These are phyloP conservation scores for Warburgia ugandensis DNA, from an alignment of 164 flowering plant genomes.

Conservation along the genomic window DNA sequence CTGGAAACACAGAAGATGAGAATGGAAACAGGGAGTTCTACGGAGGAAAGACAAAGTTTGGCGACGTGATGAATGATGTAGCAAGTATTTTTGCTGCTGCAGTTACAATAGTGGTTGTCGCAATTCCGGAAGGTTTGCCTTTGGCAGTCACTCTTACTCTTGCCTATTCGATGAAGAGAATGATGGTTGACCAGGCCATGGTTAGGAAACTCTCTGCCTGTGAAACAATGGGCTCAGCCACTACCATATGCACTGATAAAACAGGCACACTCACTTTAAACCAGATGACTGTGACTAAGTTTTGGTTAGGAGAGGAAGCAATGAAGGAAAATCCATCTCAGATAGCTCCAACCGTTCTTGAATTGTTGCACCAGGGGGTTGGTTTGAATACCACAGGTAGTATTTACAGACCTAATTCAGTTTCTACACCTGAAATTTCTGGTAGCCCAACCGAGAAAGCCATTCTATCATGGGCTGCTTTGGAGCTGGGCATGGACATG, in stretches of 20 bases:
- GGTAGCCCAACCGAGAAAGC: constrained; percentile 65
- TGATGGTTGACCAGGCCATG: constrained; percentile 80
- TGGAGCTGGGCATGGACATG: constrained; percentile 30
- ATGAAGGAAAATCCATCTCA: constrained; percentile 12
- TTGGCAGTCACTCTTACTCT: constrained; percentile 72
- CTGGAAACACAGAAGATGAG: constrained; percentile 48
- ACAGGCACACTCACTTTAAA: constrained; percentile 70
- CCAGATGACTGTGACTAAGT: constrained; percentile 63
- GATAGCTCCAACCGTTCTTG: constrained; percentile 20
- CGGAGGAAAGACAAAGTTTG: constrained; percentile 24
- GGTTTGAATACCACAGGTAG: constrained; percentile 45
- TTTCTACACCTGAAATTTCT: constrained; percentile 37
- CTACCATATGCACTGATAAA: constrained; percentile 67
- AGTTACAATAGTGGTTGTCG: constrained; percentile 70
- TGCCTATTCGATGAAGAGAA: constrained; percentile 76
- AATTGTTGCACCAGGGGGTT: constrained; percentile 39
- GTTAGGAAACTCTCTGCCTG: constrained; percentile 71
- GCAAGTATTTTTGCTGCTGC: constrained; percentile 52
- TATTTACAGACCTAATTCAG: constrained; percentile 20
- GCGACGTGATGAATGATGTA: constrained; percentile 36
- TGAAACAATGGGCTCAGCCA: constrained; percentile 83
- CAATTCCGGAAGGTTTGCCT: constrained; percentile 80
- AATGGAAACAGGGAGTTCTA: constrained; percentile 36
- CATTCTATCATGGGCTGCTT: constrained; percentile 49
- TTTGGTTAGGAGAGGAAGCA: constrained; percentile 45